Percentiles rank a stretch among this genome's conserved stretches.
Evolutionary conservation across 1,284 basidiomycete species (phyloP).

Genomic region (Cryptococcus sp.): DNA sequence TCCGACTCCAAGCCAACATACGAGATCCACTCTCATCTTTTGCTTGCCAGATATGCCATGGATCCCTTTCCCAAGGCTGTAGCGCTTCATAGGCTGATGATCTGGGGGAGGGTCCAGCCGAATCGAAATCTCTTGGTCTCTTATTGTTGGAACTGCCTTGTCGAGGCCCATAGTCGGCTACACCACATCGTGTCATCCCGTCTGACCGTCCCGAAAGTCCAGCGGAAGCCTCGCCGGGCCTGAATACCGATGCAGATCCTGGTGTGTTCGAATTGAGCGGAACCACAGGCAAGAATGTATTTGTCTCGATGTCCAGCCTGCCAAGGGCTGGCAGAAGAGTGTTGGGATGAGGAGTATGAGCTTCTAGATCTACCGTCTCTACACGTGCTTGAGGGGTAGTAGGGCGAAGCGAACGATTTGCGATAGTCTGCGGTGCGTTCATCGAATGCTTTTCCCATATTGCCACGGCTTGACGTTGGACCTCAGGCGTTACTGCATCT

Average conservation of each 20-base stretch:
- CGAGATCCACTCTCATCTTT: background rate
- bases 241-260: too few species aligned
- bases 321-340: background rate
- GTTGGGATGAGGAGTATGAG: background rate
- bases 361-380: background rate
- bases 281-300: background rate
- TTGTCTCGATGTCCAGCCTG: background rate
- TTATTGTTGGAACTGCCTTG: too few species aligned
- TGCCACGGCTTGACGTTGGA: too few species aligned
- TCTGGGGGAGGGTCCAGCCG: too few species aligned
- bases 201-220: too few species aligned
- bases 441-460: background rate
- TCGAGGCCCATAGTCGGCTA: too few species aligned
- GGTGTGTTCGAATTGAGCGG: too few species aligned
- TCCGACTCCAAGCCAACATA: constrained; percentile 20
- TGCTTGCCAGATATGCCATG: constrained; percentile 19
- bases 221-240: too few species aligned
- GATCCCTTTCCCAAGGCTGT: constrained; percentile 8
- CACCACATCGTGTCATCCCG: too few species aligned
- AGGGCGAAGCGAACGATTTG: background rate
- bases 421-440: background rate
- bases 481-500: too few species aligned
- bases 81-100: too few species aligned
- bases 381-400: background rate
- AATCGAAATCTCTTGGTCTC: too few species aligned